Evolutionary conservation across 176 grass and related monocot genomes (phyloP), one percentile per base, ranked within the genome.

Genomic region (Oryza punctata): DNA sequence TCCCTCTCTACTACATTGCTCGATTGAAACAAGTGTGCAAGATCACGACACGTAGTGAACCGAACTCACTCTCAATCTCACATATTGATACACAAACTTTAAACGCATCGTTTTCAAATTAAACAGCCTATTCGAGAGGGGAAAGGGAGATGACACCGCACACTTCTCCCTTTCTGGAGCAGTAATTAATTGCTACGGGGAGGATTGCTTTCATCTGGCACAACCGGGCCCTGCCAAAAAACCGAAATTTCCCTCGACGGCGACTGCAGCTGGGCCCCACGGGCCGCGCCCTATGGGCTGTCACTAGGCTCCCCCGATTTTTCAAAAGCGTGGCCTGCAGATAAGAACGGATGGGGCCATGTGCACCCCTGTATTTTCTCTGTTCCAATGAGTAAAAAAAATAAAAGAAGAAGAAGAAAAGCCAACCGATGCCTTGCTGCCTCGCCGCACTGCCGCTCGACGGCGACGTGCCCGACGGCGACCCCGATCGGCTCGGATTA

Each of bases 381-480:
- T 67, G 21, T 72, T 24, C 43, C 75, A 19, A 32, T 21, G 69
- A 88, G 80, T 65, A 37, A 71, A 77, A 12, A 69, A 61, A 24
- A 19, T n/a, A 37, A 38, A 38, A 8, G 5, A 35, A 35, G 0
- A 35, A 38, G 37, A 38, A 38, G 37, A 38, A 38, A 61, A 61
- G 3, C n/a, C 21, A 61, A n/a, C 54, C 54, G 54, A 21, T 23
- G 54, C 54, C 63, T 59, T 38, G 37, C 37, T 24, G 70, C 43
- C 25, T 49, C 57, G 14, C 32, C 41, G 3, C 41, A 38, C 70
- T 5, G 47, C 49, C 64, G 61, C 18, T 32, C 46, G 70, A 82
- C 73, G 74, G 86, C 86, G 79, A 83, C 72, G 18, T 19, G 16
- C 14, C 16, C 16, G 49, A 54, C 49, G 49, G 52, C 19, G 52